Percentiles rank a stretch among this genome's conserved stretches.
phyloP scores from a whole-genome alignment of 2,329 filamentous ascomycete species.

The Fusarium nodosum region DNA sequence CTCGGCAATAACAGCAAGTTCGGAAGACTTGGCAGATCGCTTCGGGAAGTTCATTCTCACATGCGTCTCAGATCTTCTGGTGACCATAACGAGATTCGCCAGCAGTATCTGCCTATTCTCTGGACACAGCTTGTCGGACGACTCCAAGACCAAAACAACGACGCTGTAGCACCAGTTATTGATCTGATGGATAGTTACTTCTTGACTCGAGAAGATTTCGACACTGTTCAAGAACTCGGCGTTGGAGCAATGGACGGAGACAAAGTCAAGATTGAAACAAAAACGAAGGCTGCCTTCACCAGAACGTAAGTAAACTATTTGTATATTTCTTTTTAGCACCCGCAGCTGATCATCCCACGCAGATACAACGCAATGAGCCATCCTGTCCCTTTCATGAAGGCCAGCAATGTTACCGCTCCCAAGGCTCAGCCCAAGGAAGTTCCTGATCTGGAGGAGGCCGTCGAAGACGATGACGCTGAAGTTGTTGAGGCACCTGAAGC shows the following conservation, averaged over 20 bases:
- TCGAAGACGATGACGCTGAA: conserved; percentile 88
- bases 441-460: conserved; percentile 94
- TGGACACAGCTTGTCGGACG: conserved; percentile 85
- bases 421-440: conserved; percentile 80
- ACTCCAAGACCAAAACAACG: conserved; percentile 83
- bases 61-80: conserved; percentile 93
- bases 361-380: conserved; percentile 91
- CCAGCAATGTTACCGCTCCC: conserved; percentile 79
- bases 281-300: conserved; percentile 91
- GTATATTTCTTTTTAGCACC: neutral
- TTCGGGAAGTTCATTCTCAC: conserved; percentile 96
- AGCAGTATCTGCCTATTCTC: conserved; percentile 91
- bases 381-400: conserved; percentile 96
- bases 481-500: conserved; percentile 69
- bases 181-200: conserved; percentile 98
- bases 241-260: conserved; percentile 86
- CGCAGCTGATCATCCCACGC: conserved; percentile 32
- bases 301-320: conserved; percentile 73
- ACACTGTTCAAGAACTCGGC: conserved; percentile 90
- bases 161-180: conserved; percentile 85
- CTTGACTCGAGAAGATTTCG: conserved; percentile 93
- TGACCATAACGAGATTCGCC: conserved; percentile 92
- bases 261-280: conserved; percentile 80
- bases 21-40: conserved; percentile 80
- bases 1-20: conserved; percentile 94